These are phyloP conservation scores for Colletotrichum sp. DNA, from an alignment of 2,329 filamentous ascomycete genomes.

Conservation along the genomic window DNA sequence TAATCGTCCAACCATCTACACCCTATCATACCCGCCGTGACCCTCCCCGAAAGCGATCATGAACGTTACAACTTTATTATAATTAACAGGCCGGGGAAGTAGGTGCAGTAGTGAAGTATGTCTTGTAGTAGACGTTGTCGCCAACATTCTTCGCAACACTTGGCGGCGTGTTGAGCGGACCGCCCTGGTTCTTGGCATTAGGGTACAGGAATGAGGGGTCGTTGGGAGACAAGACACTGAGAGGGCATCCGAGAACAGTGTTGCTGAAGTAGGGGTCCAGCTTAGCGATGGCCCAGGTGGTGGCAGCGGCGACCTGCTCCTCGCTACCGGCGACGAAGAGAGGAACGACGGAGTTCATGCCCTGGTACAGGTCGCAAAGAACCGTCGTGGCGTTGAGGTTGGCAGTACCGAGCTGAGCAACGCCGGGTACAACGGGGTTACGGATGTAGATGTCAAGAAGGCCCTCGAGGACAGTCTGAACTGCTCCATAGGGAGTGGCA, in stretches of 20 bases:
- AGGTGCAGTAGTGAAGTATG: constrained; percentile 2
- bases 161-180: constrained; percentile 1
- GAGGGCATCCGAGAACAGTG: constrained; percentile 1
- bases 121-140: constrained; percentile 10
- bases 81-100: background rate
- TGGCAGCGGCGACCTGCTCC: constrained; percentile 1
- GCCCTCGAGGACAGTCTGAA: background rate
- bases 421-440: background rate
- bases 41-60: rapidly evolving
- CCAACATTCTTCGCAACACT: background rate
- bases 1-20: background rate
- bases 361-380: constrained; percentile 7
- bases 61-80: background rate
- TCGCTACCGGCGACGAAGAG: constrained; percentile 1
- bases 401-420: background rate
- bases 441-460: background rate
- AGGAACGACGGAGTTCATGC: background rate
- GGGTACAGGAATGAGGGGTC: background rate
- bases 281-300: constrained; percentile 4
- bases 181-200: background rate
- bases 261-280: constrained; percentile 6
- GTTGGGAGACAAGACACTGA: background rate
- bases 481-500: constrained; percentile 1
- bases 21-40: background rate
- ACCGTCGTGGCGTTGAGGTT: constrained; percentile 9